Evolutionary conservation across 305 asterid species (phyloP).

Genomic region (Fraxinus nigra): DNA sequence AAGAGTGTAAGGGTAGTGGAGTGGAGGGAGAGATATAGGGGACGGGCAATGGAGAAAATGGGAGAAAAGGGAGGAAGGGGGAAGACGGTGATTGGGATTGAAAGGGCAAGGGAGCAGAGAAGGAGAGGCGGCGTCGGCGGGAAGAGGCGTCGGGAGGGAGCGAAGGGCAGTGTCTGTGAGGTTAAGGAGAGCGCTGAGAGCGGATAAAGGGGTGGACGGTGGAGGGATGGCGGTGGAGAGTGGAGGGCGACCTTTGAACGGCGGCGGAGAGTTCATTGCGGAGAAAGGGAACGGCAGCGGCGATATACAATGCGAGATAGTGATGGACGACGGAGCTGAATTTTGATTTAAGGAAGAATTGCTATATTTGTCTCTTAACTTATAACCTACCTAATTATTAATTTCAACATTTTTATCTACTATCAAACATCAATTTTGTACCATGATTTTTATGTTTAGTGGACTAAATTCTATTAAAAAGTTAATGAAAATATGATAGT

Average conservation of each 20-base stretch:
- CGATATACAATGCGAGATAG: background rate
- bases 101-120: constrained; percentile 57
- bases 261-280: constrained; percentile 37
- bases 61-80: constrained; percentile 67
- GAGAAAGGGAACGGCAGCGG: background rate
- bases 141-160: constrained; percentile 44
- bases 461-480: background rate
- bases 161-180: constrained; percentile 46
- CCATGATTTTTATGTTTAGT: background rate
- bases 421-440: background rate
- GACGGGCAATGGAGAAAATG: constrained; percentile 69
- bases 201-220: constrained; percentile 31
- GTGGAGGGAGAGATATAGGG: constrained; percentile 31
- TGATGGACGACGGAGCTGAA: background rate
- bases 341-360: background rate
- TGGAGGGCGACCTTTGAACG: constrained; percentile 20
- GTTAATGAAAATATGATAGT: background rate
- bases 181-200: constrained; percentile 50
- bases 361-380: background rate
- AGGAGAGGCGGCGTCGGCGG: constrained; percentile 19
- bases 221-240: constrained; percentile 22
- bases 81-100: constrained; percentile 66
- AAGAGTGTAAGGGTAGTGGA: constrained; percentile 27
- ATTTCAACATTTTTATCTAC: background rate
- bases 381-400: background rate